Conservation (phyloP, 805 yeast genomes). For the Zygotorulaspora chibaensis region DNA sequence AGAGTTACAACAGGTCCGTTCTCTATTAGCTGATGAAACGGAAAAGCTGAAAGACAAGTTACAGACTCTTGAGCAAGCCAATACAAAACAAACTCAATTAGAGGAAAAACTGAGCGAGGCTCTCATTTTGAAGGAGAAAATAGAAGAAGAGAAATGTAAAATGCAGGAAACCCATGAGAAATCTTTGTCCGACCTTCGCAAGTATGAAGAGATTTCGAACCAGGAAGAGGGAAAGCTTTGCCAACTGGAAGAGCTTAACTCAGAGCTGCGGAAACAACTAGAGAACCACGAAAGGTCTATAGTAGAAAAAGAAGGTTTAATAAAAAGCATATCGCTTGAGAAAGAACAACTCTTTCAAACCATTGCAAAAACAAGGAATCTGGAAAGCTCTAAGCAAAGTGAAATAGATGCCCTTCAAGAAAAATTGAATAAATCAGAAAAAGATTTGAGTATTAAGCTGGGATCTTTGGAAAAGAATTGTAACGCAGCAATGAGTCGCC, state of each 20-base stretch:
- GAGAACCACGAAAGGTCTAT: constrained; percentile 52
- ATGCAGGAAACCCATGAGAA: constrained; percentile 21
- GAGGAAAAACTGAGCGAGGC: constrained; percentile 25
- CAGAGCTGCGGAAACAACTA: constrained; percentile 51
- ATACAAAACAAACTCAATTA: constrained; percentile 38
- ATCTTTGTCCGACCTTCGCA: constrained; percentile 23
- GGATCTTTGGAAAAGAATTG: constrained; percentile 33
- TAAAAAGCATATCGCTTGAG: constrained; percentile 36
- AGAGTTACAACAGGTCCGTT: constrained; percentile 33
- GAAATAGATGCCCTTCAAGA: constrained; percentile 33
- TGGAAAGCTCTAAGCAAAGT: constrained; percentile 30
- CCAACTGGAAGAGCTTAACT: constrained; percentile 40
- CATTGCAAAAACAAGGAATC: constrained; percentile 11
- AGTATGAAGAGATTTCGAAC: constrained; percentile 17
- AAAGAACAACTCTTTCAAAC: constrained; percentile 16
- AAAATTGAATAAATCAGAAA: constrained; percentile 31
- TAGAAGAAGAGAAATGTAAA: constrained; percentile 28
- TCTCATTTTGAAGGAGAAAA: constrained; percentile 18
- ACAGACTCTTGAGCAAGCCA: constrained; percentile 44
- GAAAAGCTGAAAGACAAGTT: constrained; percentile 41
- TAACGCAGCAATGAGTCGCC: constrained; percentile 35
- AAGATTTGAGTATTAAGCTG: constrained; percentile 37
- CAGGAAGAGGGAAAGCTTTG: constrained; percentile 48
- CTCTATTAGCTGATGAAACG: constrained; percentile 39
- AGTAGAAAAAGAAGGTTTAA: constrained; percentile 44